Percentiles rank a stretch among this genome's conserved stretches.
These are phyloP conservation scores for Colletotrichum sp. DNA, from an alignment of 2,329 filamentous ascomycete species.

Conservation along the genomic window DNA sequence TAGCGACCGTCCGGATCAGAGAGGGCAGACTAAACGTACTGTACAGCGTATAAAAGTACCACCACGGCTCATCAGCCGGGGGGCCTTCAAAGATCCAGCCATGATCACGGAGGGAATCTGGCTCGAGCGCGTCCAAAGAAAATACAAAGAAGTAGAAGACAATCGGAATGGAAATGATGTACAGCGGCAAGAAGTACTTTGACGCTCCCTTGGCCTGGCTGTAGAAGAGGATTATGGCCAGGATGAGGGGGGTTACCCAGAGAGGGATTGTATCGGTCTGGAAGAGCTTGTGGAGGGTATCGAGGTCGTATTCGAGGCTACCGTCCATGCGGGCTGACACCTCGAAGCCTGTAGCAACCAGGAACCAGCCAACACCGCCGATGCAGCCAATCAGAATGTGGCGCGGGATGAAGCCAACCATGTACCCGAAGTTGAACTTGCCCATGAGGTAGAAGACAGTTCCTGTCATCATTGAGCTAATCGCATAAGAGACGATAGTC, in stretches of 20 bases:
- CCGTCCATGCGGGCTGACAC: conserved; percentile 90
- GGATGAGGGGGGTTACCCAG: conserved; percentile 80
- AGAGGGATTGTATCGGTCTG: conserved; percentile 76
- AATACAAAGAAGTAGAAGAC: conserved; percentile 82
- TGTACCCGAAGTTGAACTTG: conserved; percentile 82
- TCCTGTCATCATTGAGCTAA: conserved; percentile 91
- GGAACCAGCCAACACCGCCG: conserved; percentile 94
- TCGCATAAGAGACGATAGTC: conserved; percentile 87
- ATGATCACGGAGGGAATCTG: conserved; percentile 68
- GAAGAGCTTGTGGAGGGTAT: conserved; percentile 78
- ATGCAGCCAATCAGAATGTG: conserved; percentile 98
- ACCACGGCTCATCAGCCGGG: conserved; percentile 87
- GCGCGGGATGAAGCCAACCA: conserved; percentile 95
- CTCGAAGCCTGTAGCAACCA: conserved; percentile 89
- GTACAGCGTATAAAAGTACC: conserved; percentile 96
- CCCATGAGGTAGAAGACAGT: conserved; percentile 92
- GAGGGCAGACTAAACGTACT: conserved; percentile 58
- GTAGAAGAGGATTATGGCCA: conserved; percentile 79
- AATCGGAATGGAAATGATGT: conserved; percentile 80
- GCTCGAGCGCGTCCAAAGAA: conserved; percentile 69
- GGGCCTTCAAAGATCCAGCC: conserved; percentile 96
- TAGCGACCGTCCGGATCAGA: conserved; percentile 21
- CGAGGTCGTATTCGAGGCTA: conserved; percentile 80
- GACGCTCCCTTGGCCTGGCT: conserved; percentile 78
- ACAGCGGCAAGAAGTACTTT: conserved; percentile 85